Conservation (phyloP, 768 basidiomycete genomes). For the Auricularia sp. region DNA sequence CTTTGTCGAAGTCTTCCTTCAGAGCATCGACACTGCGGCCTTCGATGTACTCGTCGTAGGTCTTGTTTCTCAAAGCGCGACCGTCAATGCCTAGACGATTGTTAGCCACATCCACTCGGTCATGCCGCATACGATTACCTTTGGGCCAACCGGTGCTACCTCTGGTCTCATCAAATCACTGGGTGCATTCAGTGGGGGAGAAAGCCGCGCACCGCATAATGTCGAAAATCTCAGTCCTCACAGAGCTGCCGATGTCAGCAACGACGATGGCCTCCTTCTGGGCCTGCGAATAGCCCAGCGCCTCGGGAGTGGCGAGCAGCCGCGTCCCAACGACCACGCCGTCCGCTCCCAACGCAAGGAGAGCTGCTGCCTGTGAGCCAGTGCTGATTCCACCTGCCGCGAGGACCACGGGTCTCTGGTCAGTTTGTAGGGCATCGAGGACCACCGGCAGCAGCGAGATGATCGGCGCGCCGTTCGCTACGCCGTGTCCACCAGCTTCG, state of each 20-base stretch:
- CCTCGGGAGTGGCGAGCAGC: slow-evolving; percentile 59
- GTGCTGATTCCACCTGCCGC: slow-evolving; percentile 67
- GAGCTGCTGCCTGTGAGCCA: slow-evolving; percentile 54
- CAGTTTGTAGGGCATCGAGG: slow-evolving; percentile 30
- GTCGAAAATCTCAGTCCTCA: slow-evolving; percentile 58
- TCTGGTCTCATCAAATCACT: slow-evolving; percentile 12
- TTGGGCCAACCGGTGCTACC: slow-evolving; percentile 49
- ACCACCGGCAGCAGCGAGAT: slow-evolving; percentile 50
- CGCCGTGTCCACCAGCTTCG: slow-evolving; percentile 76
- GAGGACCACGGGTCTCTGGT: slow-evolving; percentile 39
- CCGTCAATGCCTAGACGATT: slow-evolving; percentile 38
- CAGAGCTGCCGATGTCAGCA: slow-evolving; percentile 29
- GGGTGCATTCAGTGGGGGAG: too few species aligned
- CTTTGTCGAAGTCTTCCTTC: slow-evolving; percentile 37
- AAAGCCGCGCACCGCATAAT: slow-evolving; percentile 18
- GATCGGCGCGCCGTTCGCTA: slow-evolving; percentile 45
- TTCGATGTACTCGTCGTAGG: slow-evolving; percentile 45
- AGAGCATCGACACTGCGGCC: slow-evolving; percentile 36
- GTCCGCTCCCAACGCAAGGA: slow-evolving; percentile 56
- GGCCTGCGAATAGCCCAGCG: slow-evolving; percentile 35
- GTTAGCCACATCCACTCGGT: too few species aligned
- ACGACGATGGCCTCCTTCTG: slow-evolving; percentile 45
- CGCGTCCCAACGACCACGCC: slow-evolving; percentile 69
- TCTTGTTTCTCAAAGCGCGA: slow-evolving; percentile 45
- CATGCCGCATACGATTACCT: slow-evolving; percentile 13